Conservation (phyloP, 805 yeast genomes). For the Tetrapisispora arboricola region DNA sequence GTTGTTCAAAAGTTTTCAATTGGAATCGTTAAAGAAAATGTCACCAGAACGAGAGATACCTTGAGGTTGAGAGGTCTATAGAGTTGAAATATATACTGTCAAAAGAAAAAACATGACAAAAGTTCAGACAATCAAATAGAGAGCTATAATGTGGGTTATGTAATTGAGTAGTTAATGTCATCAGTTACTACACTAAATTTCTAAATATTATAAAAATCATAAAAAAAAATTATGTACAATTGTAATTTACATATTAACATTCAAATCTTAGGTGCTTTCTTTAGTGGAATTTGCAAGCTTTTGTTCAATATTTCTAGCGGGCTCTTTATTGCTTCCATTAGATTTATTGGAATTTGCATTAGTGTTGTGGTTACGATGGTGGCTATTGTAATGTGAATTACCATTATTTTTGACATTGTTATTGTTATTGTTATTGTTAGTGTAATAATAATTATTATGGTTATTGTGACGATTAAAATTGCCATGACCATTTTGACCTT, state of each 20-base stretch:
- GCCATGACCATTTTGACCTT: constrained; percentile 12
- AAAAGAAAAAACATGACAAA: too few relatives aligned
- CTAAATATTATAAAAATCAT: neutral
- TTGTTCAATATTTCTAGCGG: neutral
- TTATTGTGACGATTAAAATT: constrained; percentile 6
- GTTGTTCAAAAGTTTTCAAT: too few relatives aligned
- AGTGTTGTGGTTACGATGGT: neutral
- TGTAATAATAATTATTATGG: constrained; percentile 7
- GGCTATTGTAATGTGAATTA: neutral
- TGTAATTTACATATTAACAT: neutral
- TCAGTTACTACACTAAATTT: too few relatives aligned
- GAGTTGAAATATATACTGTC: too few relatives aligned
- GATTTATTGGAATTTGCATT: neutral
- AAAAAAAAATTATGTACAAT: neutral
- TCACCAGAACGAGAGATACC: neutral
- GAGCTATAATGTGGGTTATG: too few relatives aligned
- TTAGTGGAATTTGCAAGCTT: neutral
- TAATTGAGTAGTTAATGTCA: too few relatives aligned
- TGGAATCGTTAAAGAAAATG: too few relatives aligned
- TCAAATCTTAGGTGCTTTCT: neutral
- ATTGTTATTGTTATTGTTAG: too few relatives aligned
- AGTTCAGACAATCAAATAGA: too few relatives aligned
- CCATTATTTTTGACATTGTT: constrained; percentile 1
- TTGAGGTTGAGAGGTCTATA: neutral
- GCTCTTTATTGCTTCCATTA: neutral